Conservation (phyloP, 345 rosid species). For the Euphorbia tirucalli region DNA sequence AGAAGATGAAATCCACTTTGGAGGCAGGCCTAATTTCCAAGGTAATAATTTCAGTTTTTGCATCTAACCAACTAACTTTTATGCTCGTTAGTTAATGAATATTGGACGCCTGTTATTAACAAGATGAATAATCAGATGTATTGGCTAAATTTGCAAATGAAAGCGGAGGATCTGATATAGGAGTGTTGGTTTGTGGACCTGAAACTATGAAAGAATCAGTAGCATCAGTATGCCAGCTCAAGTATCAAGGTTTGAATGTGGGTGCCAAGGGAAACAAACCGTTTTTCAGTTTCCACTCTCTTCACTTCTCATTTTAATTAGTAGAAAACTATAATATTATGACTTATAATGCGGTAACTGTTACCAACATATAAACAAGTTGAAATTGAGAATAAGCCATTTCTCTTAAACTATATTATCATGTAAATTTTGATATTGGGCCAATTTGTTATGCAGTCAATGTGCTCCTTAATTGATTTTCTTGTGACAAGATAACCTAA, state of each 20-base stretch:
- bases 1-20: slow-evolving; percentile 59
- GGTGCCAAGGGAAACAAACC: slow-evolving; percentile 30
- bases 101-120: too few relatives aligned
- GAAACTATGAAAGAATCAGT: slow-evolving; percentile 63
- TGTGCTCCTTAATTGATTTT: too few relatives aligned
- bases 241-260: slow-evolving; percentile 24
- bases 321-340: too few relatives aligned
- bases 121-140: slow-evolving; percentile 33
- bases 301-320: slow-evolving; percentile 52
- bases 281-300: slow-evolving; percentile 51
- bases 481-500: not conserved
- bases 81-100: too few relatives aligned
- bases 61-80: too few relatives aligned
- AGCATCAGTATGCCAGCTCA: slow-evolving; percentile 46
- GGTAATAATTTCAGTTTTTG: slow-evolving; percentile 35
- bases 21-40: slow-evolving; percentile 69
- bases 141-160: slow-evolving; percentile 46
- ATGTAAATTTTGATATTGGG: too few relatives aligned
- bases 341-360: too few relatives aligned
- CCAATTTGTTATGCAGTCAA: too few relatives aligned
- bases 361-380: too few relatives aligned
- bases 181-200: slow-evolving; percentile 87
- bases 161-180: slow-evolving; percentile 43
- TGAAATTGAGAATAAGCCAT: too few relatives aligned
- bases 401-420: too few relatives aligned